These are phyloP conservation scores for Cicer chorassanicum DNA, from an alignment of 306 rosid genomes.

Conservation along the genomic window DNA sequence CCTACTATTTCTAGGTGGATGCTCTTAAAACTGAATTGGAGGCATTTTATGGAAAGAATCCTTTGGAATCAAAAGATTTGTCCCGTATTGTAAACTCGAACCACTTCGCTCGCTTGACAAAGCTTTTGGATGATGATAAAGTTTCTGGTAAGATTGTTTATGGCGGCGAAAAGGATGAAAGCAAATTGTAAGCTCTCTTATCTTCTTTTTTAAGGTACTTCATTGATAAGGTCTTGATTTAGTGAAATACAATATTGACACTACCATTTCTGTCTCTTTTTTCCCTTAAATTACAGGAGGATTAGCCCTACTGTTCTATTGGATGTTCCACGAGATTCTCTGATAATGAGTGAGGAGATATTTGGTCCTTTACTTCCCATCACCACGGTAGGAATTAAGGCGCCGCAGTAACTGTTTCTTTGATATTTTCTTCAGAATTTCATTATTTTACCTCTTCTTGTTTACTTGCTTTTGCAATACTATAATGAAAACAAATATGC, in stretches of 20 bases:
- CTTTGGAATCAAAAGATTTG: slow-evolving; percentile 81
- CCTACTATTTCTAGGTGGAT: slow-evolving; percentile 66
- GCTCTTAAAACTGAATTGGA: slow-evolving; percentile 76
- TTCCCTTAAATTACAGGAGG: slow-evolving; percentile 59
- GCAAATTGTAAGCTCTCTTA: slow-evolving; percentile 69
- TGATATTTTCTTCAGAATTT: neutral
- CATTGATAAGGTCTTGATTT: slow-evolving; percentile 27
- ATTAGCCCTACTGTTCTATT: slow-evolving; percentile 90
- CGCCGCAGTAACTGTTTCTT: neutral
- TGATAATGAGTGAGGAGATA: slow-evolving; percentile 89
- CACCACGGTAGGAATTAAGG: slow-evolving; percentile 66
- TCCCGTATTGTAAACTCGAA: slow-evolving; percentile 87
- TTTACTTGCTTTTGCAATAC: slow-evolving; percentile 15
- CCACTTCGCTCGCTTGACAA: slow-evolving; percentile 83
- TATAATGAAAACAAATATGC: slow-evolving; percentile 13
- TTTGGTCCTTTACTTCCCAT: slow-evolving; percentile 98
- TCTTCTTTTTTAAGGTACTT: neutral
- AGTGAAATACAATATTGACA: slow-evolving; percentile 31
- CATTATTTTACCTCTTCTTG: neutral
- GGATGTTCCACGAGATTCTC: slow-evolving; percentile 79
- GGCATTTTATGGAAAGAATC: slow-evolving; percentile 77
- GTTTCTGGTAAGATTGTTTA: slow-evolving; percentile 82
- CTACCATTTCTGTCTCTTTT: slow-evolving; percentile 29
- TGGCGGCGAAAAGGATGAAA: slow-evolving; percentile 84
- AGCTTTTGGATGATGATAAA: slow-evolving; percentile 88